Evolutionary conservation across 1,139 yeast genomes (phyloP), one percentile per base, ranked within the genome.

Genomic region (Kodamaea sp.): DNA sequence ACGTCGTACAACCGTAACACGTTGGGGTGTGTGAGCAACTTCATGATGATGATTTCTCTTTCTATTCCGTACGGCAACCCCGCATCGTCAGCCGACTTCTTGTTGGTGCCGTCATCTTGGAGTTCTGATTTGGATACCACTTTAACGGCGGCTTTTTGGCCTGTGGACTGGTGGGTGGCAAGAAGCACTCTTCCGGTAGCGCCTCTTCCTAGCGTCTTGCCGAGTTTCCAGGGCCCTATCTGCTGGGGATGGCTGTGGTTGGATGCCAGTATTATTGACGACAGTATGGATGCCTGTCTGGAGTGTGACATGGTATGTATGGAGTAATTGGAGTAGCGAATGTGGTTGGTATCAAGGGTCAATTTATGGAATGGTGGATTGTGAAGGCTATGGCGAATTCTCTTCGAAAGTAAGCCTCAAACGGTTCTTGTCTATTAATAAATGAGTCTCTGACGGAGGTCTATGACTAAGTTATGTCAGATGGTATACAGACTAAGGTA

Each of bases 21-120:
- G 53, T 84, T 83, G 20, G 88, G 83, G 56, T 84, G 92, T 28
- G 85, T 77, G 33, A 84, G 70, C 29, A 84, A 64, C 59, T 84
- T 84, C 94, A 84, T 84, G 41, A 84, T 84, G 48, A 84, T 84
- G 43, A 84, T 84, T 52, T 84, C 94, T 46, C 94, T 70, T 57
- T 84, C 94, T 32, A 84, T 84, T 27, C 94, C 94, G 57, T 84
- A 84, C 2, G 92, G 85, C 37, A 80, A 67, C 0, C 85, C 83
- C 12, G 63, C 68, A 7, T 56, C 59, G 42, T 68, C 74, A 26
- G 70, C 62, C 12, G 70, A 62, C 38, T 57, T 61, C 35, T 59
- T 61, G 30, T 52, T 46, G 28, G 50, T 55, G 10, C 44, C 53
- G 29, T 63, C 67, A 20, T 70, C 74, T 38, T 64, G 66, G 38